Conservation (phyloP, 1,284 basidiomycete genomes). For the Polyporus tsugae region DNA sequence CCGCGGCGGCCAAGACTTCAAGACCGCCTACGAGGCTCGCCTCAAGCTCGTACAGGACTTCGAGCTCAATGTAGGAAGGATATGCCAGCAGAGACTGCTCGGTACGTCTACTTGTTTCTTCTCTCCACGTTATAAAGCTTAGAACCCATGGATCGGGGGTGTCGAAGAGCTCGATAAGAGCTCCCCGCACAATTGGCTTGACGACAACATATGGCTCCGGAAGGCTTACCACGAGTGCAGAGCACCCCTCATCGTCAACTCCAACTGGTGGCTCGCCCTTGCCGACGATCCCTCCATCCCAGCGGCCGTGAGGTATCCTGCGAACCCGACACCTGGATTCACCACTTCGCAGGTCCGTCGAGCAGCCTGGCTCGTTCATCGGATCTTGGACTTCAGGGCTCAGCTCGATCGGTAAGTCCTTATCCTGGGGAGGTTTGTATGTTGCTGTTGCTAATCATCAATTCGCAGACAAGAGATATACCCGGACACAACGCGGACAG, state of each 20-base stretch:
- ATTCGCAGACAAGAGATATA: conserved; percentile 59
- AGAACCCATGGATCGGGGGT: conserved; percentile 13
- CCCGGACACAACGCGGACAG: conserved; percentile 64
- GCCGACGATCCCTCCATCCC: conserved; percentile 67
- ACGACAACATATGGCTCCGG: conserved; percentile 94
- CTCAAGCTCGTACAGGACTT: conserved; percentile 79
- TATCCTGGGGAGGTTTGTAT: not conserved
- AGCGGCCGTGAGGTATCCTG: conserved; percentile 46
- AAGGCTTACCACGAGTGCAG: conserved; percentile 94
- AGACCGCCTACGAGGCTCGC: conserved; percentile 67
- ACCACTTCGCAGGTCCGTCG: conserved; percentile 88
- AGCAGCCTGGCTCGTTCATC: conserved; percentile 84
- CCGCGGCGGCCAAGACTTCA: conserved; percentile 61
- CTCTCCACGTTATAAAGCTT: not conserved
- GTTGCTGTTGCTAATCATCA: not conserved
- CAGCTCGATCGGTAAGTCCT: conserved; percentile 65
- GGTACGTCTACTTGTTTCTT: conserved; percentile 54
- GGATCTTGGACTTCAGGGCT: conserved; percentile 84
- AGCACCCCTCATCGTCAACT: conserved; percentile 88
- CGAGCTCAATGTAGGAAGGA: conserved; percentile 72
- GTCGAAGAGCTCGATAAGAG: conserved; percentile 80
- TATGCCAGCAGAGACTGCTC: conserved; percentile 83
- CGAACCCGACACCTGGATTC: conserved; percentile 56
- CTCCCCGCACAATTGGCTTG: conserved; percentile 94
- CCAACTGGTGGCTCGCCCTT: conserved; percentile 98